Evolutionary conservation across 2,329 filamentous ascomycete genomes (phyloP).

Genomic region (Pseudogymnoascus pannorum): DNA sequence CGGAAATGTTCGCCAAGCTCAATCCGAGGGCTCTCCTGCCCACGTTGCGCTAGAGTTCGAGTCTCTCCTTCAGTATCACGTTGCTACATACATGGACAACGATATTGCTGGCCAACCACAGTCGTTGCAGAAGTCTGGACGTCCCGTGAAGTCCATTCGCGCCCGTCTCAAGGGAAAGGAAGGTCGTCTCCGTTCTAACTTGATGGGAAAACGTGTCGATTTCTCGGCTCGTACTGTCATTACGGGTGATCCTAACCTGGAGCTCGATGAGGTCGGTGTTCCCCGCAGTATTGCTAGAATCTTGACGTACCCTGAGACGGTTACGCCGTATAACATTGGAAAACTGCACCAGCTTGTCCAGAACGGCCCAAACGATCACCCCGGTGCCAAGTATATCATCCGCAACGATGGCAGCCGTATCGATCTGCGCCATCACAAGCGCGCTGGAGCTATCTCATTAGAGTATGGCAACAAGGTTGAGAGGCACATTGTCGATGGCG

Average conservation of each 20-base stretch:
- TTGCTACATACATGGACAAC: conserved; percentile 99
- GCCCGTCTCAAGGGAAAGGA: conserved; percentile 98
- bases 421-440: conserved; percentile 87
- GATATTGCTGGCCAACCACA: conserved; percentile 94
- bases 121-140: conserved; percentile 91
- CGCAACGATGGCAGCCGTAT: conserved; percentile 89
- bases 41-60: conserved; percentile 91
- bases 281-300: conserved; percentile 88
- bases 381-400: conserved; percentile 94
- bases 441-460: conserved; percentile 74
- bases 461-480: conserved; percentile 99
- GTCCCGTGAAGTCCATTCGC: conserved; percentile 93
- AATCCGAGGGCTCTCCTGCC: conserved; percentile 82
- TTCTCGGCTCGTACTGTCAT: conserved; percentile 99
- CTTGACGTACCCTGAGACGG: conserved; percentile 92
- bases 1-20: conserved; percentile 84
- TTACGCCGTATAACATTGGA: conserved; percentile 95
- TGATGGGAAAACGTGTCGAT: conserved; percentile 99
- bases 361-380: conserved; percentile 91
- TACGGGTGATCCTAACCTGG: conserved; percentile 94
- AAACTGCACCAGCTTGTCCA: conserved; percentile 83
- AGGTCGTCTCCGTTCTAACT: conserved; percentile 90
- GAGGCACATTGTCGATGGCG: conserved; percentile 88
- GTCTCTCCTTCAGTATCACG: conserved; percentile 88
- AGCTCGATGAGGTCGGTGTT: conserved; percentile 93